phyloP scores from a whole-genome alignment of 805 yeast species.

The Komagataella populi region DNA sequence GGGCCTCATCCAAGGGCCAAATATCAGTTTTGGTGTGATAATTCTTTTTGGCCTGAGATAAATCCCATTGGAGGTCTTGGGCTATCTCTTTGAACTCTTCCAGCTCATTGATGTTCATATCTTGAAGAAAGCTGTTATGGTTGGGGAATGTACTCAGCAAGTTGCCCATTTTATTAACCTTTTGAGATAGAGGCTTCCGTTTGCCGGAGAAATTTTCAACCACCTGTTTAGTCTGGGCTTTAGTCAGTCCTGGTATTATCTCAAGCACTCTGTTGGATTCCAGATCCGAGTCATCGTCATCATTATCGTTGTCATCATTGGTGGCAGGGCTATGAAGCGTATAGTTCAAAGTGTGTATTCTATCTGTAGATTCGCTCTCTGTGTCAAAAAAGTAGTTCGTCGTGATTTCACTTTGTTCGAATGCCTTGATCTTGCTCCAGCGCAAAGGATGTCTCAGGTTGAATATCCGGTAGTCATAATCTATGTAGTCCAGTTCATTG shows the following conservation, averaged over 20 bases:
- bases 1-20: background rate
- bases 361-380: constrained; percentile 9
- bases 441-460: constrained; percentile 18
- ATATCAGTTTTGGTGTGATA: background rate
- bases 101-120: constrained; percentile 15
- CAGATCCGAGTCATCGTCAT: constrained; percentile 1
- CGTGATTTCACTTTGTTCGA: constrained; percentile 22
- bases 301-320: constrained; percentile 5
- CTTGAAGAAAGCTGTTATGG: constrained; percentile 2
- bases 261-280: background rate
- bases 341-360: constrained; percentile 3
- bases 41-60: constrained; percentile 3
- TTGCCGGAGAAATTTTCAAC: background rate
- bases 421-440: constrained; percentile 18
- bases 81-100: constrained; percentile 18
- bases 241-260: background rate
- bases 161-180: background rate
- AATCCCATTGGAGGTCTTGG: constrained; percentile 17
- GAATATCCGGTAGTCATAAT: constrained; percentile 21
- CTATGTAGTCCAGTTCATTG: constrained; percentile 13
- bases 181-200: background rate
- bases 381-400: constrained; percentile 14
- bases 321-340: constrained; percentile 4
- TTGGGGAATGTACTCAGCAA: background rate
- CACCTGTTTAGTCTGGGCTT: background rate